Conservation (phyloP, 495 filamentous ascomycete genomes). For the Podospora appendiculata region DNA sequence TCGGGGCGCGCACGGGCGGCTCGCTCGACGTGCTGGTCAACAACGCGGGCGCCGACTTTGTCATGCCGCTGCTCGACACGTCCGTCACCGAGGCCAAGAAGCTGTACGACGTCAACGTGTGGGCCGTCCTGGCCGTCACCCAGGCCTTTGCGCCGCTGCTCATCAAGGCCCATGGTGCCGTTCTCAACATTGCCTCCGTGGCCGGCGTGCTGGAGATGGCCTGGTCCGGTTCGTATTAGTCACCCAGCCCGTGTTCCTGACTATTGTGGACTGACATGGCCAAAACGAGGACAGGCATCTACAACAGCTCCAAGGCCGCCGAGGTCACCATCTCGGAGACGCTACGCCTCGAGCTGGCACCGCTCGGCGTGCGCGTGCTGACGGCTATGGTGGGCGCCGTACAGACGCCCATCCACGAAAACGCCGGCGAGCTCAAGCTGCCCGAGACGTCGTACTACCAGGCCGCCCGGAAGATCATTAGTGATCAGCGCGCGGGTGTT, state of each 20-base stretch:
- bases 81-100: conserved; percentile 32
- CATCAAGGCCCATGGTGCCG: conserved; percentile 36
- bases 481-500: not conserved
- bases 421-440: not conserved
- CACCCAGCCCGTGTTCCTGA: too few species aligned
- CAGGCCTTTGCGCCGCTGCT: conserved; percentile 47
- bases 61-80: conserved; percentile 38
- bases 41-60: conserved; percentile 39
- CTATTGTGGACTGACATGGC: too few species aligned
- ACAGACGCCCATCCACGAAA: not conserved
- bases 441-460: conserved; percentile 1
- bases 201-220: not conserved
- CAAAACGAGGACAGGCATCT: conserved; percentile 25
- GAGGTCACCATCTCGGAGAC: conserved; percentile 31
- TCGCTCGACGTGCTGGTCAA: conserved; percentile 46
- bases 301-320: conserved; percentile 46
- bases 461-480: not conserved
- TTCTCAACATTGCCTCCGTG: conserved; percentile 43
- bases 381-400: conserved; percentile 23
- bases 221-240: not conserved
- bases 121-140: conserved; percentile 40
- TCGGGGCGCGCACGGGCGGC: conserved; percentile 19
- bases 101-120: conserved; percentile 48
- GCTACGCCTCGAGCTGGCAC: conserved; percentile 43
- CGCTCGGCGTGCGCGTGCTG: conserved; percentile 34